A percentile compares a stretch with the other conserved stretches of the same genome.
Conservation (phyloP, 805 yeast genomes). For the Cyberlindnera maclurae region DNA sequence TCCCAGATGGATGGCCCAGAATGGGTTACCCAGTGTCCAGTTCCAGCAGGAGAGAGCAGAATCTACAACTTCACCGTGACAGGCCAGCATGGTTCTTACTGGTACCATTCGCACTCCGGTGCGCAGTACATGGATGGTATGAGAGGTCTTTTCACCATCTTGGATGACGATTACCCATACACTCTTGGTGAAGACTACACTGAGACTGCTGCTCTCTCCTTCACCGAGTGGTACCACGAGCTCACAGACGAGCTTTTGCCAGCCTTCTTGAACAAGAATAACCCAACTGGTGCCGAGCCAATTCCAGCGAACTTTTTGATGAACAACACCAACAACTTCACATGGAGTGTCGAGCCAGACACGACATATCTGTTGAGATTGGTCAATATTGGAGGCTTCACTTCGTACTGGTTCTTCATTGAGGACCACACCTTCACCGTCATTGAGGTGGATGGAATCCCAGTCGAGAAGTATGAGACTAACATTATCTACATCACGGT, state of each 20-base stretch:
- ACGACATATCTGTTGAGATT: conserved; percentile 79
- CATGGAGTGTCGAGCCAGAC: conserved; percentile 78
- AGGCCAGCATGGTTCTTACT: conserved; percentile 78
- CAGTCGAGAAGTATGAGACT: conserved; percentile 69
- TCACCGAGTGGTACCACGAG: conserved; percentile 87
- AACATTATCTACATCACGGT: conserved; percentile 70
- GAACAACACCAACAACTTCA: conserved; percentile 72
- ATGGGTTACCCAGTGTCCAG: conserved; percentile 84
- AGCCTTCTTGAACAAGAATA: conserved; percentile 59
- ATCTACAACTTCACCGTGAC: conserved; percentile 84
- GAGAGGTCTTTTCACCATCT: conserved; percentile 73
- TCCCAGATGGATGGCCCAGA: conserved; percentile 89
- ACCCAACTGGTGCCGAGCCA: conserved; percentile 99
- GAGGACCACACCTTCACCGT: conserved; percentile 84
- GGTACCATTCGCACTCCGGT: conserved; percentile 94
- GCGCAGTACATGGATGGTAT: conserved; percentile 94
- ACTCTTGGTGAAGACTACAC: conserved; percentile 48
- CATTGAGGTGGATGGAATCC: conserved; percentile 88
- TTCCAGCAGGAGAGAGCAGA: conserved; percentile 68
- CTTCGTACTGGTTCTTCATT: conserved; percentile 81
- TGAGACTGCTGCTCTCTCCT: conserved; percentile 62
- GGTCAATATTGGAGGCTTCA: conserved; percentile 84
- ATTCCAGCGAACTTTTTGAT: conserved; percentile 75
- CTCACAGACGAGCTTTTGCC: conserved; percentile 40
- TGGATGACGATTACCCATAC: conserved; percentile 49